A percentile compares a stretch with the other conserved stretches of the same genome.
These are phyloP conservation scores for Botrytis squamosa DNA, from an alignment of 2,329 filamentous ascomycete genomes.

Conservation along the genomic window DNA sequence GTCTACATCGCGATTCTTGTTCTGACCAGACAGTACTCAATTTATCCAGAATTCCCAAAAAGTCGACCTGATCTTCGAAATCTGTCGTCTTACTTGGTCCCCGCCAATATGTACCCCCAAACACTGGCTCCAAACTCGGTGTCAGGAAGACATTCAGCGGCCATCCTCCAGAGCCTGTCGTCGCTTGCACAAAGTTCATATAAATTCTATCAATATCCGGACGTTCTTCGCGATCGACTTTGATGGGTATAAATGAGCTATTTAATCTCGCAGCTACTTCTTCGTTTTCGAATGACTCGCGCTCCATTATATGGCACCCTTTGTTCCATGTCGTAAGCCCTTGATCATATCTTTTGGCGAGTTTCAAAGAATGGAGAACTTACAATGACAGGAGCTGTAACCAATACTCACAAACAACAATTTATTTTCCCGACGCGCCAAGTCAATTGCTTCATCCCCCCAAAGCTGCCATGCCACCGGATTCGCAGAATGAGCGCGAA, in stretches of 20 bases:
- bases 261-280: slow-evolving; percentile 83
- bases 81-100: slow-evolving; percentile 44
- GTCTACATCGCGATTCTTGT: slow-evolving; percentile 77
- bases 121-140: slow-evolving; percentile 87
- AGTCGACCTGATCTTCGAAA: slow-evolving; percentile 64
- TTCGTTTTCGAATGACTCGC: slow-evolving; percentile 83
- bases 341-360: background rate
- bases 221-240: slow-evolving; percentile 90
- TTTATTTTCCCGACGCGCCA: slow-evolving; percentile 79
- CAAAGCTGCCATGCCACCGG: slow-evolving; percentile 91
- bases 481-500: slow-evolving; percentile 73
- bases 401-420: slow-evolving; percentile 93
- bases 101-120: slow-evolving; percentile 95
- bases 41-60: slow-evolving; percentile 79
- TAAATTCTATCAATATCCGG: slow-evolving; percentile 95
- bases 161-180: slow-evolving; percentile 88
- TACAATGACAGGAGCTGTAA: slow-evolving; percentile 93
- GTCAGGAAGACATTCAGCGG: slow-evolving; percentile 96
- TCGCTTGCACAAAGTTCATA: slow-evolving; percentile 97
- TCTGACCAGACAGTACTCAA: slow-evolving; percentile 74
- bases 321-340: background rate
- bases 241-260: slow-evolving; percentile 82
- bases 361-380: slow-evolving; percentile 40
- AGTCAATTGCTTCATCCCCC: slow-evolving; percentile 70
- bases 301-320: slow-evolving; percentile 89